A percentile compares a stretch with the other conserved stretches of the same genome.
Conservation (phyloP, 306 rosid genomes). For the Prosopis cineraria region DNA sequence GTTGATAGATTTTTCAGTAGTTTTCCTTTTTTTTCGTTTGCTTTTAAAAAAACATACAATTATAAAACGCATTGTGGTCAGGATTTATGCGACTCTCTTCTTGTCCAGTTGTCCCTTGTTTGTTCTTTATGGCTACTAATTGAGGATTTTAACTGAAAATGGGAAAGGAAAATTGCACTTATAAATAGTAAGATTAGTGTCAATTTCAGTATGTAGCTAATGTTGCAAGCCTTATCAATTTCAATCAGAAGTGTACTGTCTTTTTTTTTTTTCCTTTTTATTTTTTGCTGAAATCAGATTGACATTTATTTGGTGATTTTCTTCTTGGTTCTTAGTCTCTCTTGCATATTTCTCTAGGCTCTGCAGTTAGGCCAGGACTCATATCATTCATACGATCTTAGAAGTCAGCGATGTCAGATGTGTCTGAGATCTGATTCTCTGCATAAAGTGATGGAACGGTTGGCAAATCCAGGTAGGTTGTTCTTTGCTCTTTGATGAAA, state of each 20-base stretch:
- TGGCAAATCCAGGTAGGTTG: slow-evolving; percentile 78
- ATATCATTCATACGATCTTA: slow-evolving; percentile 58
- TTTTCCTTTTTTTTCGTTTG: background rate
- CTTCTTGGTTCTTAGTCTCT: slow-evolving; percentile 5
- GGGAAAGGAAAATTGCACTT: too few species aligned
- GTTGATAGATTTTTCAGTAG: background rate
- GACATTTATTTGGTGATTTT: slow-evolving; percentile 10
- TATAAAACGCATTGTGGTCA: background rate
- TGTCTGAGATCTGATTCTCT: slow-evolving; percentile 87
- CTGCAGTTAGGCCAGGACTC: slow-evolving; percentile 91
- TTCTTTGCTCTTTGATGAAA: background rate
- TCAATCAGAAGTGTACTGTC: background rate
- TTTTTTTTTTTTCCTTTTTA: background rate
- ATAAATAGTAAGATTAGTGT: background rate
- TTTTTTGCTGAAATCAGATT: background rate
- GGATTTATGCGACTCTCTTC: background rate
- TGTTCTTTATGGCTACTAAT: too few species aligned
- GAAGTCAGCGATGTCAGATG: slow-evolving; percentile 97
- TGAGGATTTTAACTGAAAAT: slow-evolving; percentile 6
- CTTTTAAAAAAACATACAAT: background rate
- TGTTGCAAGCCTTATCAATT: background rate
- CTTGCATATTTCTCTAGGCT: slow-evolving; percentile 57
- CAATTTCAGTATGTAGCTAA: background rate
- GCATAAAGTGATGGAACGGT: slow-evolving; percentile 96
- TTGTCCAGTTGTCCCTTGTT: too few species aligned